Conservation (phyloP, 2,329 filamentous ascomycete species). For the Talaromyces pinophilus region DNA sequence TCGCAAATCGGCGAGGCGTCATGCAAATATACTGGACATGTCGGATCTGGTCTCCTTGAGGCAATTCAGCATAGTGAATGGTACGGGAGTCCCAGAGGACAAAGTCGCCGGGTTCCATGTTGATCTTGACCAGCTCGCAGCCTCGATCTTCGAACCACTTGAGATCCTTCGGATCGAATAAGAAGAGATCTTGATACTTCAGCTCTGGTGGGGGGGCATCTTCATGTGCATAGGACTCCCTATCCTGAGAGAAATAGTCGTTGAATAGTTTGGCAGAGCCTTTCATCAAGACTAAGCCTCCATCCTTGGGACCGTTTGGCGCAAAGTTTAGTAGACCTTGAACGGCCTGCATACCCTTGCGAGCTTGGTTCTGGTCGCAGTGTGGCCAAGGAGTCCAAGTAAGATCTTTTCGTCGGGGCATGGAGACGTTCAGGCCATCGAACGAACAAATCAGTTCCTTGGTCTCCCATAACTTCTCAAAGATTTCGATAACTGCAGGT, state of each 20-base stretch:
- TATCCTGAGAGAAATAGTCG: slow-evolving; percentile 45
- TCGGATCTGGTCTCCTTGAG: slow-evolving; percentile 41
- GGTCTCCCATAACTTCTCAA: slow-evolving; percentile 43
- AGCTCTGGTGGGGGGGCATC: slow-evolving; percentile 26
- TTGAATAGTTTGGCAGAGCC: slow-evolving; percentile 44
- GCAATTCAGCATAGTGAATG: slow-evolving; percentile 47
- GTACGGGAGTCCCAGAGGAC: slow-evolving; percentile 52
- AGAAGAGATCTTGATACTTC: slow-evolving; percentile 45
- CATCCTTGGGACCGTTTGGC: slow-evolving; percentile 48
- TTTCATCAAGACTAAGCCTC: slow-evolving; percentile 48
- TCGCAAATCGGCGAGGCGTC: slow-evolving; percentile 41
- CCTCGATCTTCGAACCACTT: slow-evolving; percentile 47
- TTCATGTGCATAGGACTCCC: slow-evolving; percentile 26
- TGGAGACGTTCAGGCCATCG: slow-evolving; percentile 25
- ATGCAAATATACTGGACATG: slow-evolving; percentile 43
- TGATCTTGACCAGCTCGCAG: slow-evolving; percentile 44
- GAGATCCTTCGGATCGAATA: slow-evolving; percentile 48
- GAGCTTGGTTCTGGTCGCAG: slow-evolving; percentile 43
- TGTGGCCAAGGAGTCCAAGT: slow-evolving; percentile 44
- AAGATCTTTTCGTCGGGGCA: slow-evolving; percentile 38
- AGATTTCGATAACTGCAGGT: slow-evolving; percentile 41
- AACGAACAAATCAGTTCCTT: slow-evolving; percentile 27
- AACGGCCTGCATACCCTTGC: slow-evolving; percentile 39
- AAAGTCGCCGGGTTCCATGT: slow-evolving; percentile 47
- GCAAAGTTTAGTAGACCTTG: slow-evolving; percentile 49